These are phyloP conservation scores for Penicillium verhagenii DNA, from an alignment of 495 filamentous ascomycete species.

Conservation along the genomic window DNA sequence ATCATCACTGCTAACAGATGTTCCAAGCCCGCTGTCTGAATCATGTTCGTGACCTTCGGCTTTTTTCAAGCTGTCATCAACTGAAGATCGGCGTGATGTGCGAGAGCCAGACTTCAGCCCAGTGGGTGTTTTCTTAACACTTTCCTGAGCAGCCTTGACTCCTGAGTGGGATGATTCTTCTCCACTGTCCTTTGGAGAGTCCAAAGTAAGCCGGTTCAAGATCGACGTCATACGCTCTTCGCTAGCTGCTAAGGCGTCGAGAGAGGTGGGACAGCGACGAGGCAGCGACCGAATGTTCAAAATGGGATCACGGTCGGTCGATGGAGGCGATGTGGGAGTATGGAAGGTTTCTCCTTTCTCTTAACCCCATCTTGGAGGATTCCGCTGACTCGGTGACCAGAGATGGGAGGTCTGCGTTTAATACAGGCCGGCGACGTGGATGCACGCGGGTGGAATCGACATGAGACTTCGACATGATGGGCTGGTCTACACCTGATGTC, in stretches of 20 bases:
- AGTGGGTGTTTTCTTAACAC: background rate
- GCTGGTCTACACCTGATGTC: background rate
- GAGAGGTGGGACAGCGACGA: slow-evolving; percentile 49
- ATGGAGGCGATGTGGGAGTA: slow-evolving; percentile 41
- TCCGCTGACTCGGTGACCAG: slow-evolving; percentile 22
- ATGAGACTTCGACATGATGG: slow-evolving; percentile 25
- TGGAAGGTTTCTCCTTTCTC: slow-evolving; percentile 55
- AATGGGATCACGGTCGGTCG: slow-evolving; percentile 41
- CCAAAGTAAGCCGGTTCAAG: slow-evolving; percentile 40
- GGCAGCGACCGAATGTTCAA: slow-evolving; percentile 46
- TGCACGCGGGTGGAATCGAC: slow-evolving; percentile 27
- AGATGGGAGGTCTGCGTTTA: slow-evolving; percentile 32
- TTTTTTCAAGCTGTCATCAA: background rate
- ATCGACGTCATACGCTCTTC: slow-evolving; percentile 50
- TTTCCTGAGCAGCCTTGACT: background rate
- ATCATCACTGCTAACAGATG: slow-evolving; percentile 45
- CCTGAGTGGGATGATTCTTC: background rate
- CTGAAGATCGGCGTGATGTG: background rate
- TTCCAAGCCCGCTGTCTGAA: slow-evolving; percentile 57
- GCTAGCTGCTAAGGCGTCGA: slow-evolving; percentile 47
- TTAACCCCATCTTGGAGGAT: slow-evolving; percentile 33
- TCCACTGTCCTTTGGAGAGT: slow-evolving; percentile 26
- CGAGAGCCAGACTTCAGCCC: background rate
- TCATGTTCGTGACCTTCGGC: slow-evolving; percentile 33
- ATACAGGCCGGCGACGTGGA: slow-evolving; percentile 35